These are phyloP conservation scores for Talaromyces sp. DNA, from an alignment of 2,329 filamentous ascomycete genomes.

Conservation along the genomic window DNA sequence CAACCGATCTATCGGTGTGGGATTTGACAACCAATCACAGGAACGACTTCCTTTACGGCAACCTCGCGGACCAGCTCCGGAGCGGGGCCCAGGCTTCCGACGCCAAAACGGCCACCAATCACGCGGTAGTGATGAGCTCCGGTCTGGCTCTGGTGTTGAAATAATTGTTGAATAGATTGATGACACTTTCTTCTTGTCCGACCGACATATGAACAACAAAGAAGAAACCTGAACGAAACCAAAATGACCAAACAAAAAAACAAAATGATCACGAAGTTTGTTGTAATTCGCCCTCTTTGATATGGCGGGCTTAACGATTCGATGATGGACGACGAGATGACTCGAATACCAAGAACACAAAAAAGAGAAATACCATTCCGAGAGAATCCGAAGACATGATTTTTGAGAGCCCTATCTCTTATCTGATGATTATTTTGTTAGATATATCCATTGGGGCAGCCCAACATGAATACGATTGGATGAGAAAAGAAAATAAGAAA, in stretches of 20 bases:
- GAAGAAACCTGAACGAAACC: background rate
- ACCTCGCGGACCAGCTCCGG: conserved; percentile 56
- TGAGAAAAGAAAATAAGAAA: conserved; percentile 1
- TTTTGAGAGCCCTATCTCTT: conserved; percentile 1
- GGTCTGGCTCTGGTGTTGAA: conserved; percentile 55
- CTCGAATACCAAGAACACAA: conserved; percentile 30
- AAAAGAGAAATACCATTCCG: conserved; percentile 23
- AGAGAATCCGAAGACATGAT: background rate
- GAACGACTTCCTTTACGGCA: conserved; percentile 55
- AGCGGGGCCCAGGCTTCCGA: conserved; percentile 54
- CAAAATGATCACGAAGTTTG: conserved; percentile 32
- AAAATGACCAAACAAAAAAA: background rate
- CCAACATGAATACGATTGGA: conserved; percentile 13
- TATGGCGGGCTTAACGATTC: conserved; percentile 41
- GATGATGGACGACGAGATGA: conserved; percentile 45
- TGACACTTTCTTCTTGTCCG: background rate
- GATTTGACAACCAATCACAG: conserved; percentile 51
- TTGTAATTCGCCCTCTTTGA: conserved; percentile 30
- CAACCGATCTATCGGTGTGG: conserved; percentile 57
- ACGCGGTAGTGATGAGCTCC: conserved; percentile 59
- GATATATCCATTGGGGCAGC: conserved; percentile 12
- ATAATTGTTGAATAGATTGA: conserved; percentile 57
- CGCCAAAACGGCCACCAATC: conserved; percentile 58
- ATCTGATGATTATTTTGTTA: conserved; percentile 4
- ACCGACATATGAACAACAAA: conserved; percentile 3